Base-by-base conservation (phyloP, 345 rosid genomes). In the Arabidopsis suecica region DNA sequence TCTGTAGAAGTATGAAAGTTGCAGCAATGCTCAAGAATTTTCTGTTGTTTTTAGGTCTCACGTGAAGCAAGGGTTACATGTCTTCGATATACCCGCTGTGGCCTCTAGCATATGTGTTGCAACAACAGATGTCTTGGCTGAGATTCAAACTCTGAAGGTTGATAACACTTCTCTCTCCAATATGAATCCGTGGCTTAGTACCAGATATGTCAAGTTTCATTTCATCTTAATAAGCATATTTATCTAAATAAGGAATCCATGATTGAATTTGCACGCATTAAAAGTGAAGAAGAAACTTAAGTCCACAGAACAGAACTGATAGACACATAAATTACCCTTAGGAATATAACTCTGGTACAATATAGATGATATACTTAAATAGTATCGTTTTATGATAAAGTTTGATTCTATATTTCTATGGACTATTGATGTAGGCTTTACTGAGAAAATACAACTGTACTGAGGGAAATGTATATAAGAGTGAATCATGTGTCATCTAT, bases 81-180 rank as follows among this genome's bases (percentile, higher is more conserved):
- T 88, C 45, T 85, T 90, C 58, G 89, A 84, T 81, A 84, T 90
- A 74, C 88, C 93, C 40, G 70, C 86, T 40, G 81, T 87, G 77
- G 92, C 96, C 66, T 85, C 88, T 81, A 83, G 72, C 80, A 61
- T 82, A 61, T 80, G 87, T 34, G 53, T 78, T 81, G 82, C 93
- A 76, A 69, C 87, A 37, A 55, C 76, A 48, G 86, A 88, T 41
- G 73, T 94, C 62, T 83, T 84, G 65, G 86, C 86, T 78, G 82
- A 76, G 78, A 83, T 94, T 79, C 87, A 85, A 78, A 77, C 77
- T 76, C 87, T 94, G 23, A 94, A 94, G 97, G 96, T 91, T 81
- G 65, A 48, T 59, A 65, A 51, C n/a, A 11, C 32, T 64, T n/a
- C 50, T 58, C 65, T 38, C 32, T 38, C 47, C 45, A 23, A 48